These are phyloP conservation scores for Umbelopsis isabellina DNA, from an alignment of 192 early-diverging fungal species.

Conservation along the genomic window DNA sequence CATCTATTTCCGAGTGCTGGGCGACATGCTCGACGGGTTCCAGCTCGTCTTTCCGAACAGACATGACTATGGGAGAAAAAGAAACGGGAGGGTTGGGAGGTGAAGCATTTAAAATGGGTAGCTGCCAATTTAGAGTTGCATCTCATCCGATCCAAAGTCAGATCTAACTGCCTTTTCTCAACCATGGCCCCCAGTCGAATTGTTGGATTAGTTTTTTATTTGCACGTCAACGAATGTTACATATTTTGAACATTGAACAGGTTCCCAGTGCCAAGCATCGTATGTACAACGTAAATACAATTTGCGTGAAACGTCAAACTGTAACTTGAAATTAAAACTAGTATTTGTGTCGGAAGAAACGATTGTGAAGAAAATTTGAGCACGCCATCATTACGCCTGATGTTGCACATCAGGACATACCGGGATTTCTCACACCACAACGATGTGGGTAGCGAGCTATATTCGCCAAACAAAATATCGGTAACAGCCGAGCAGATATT, in stretches of 20 bases:
- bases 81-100: neutral
- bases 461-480: too few relatives aligned
- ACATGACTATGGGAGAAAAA: neutral
- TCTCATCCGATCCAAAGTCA: neutral
- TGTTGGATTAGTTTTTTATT: too few relatives aligned
- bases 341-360: too few relatives aligned
- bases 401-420: neutral
- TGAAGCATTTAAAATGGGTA: neutral
- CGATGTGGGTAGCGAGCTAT: too few relatives aligned
- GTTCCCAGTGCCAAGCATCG: too few relatives aligned
- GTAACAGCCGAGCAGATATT: too few relatives aligned
- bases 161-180: too few relatives aligned
- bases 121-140: constrained; percentile 4
- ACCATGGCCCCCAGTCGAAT: too few relatives aligned
- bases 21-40: neutral
- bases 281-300: too few relatives aligned
- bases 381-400: constrained; percentile 18
- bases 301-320: neutral
- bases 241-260: too few relatives aligned
- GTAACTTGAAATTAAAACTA: neutral
- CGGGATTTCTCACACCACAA: too few relatives aligned
- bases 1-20: neutral
- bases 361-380: neutral
- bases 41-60: neutral
- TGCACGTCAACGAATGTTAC: too few relatives aligned